Evolutionary conservation across 1,284 basidiomycete species (phyloP), one percentile per base, ranked within the genome.

Genomic region (Cryptococcus amylolentus): DNA sequence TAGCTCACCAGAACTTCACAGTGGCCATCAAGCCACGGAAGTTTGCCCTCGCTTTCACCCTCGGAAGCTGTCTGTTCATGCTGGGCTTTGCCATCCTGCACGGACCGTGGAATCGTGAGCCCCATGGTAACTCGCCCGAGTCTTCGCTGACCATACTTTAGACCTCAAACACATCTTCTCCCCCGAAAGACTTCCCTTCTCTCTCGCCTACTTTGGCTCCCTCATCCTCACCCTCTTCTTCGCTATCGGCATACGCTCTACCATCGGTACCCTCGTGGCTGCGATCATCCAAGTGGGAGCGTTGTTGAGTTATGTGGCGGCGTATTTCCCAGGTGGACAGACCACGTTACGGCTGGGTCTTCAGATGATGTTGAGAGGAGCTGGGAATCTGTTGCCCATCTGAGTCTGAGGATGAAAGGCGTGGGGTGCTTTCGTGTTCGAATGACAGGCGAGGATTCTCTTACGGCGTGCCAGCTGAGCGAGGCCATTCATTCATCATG

Each of bases 111-210:
- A 76, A 76, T 55, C 75, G 76, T 78, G 50, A 59, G 73, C 63
- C 31, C 16, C 23, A 35, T 20, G 46, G 14, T 45, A 28, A n/a
- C 41, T 50, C 20, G 40, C 44, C 27, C 5, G 13, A 23, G 40
- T 10, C 6, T 8, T 10, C 31, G 31, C 42, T n/a, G 5, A 44
- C 9, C 42, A 13, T 40, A 20, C 26, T 27, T 12, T 67, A 66
- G 93, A 97, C 76, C 57, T 91, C 65, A 93, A 92, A 76, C 93
- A 97, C 71, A 82, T 97, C 61, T 67, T 90, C 48, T 88, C 89
- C 2, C 82, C 83, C 71, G 91, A 95, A 69, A 84, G 93, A 37
- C 81, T 96, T 3, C 91, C 91, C 0, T 96, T 97, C 79, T 90
- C 92, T 4, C 67, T 82, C 38, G 83, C 90, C 4, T 97, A 97